phyloP scores from a whole-genome alignment of 805 yeast genomes.

The Pichia exigua region DNA sequence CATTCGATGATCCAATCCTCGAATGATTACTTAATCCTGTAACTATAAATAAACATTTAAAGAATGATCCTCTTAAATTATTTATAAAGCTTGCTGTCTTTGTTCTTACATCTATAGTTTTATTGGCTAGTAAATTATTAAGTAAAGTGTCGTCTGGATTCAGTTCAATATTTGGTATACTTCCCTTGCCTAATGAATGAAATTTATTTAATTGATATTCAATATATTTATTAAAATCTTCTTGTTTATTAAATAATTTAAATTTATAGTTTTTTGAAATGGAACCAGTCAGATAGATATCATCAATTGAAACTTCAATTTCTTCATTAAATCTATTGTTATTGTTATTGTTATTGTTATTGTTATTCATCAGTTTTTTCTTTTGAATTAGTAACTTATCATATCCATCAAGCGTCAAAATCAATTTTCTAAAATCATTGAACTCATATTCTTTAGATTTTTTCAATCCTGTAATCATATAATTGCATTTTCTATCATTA shows the following conservation, averaged over 20 bases:
- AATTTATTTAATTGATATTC: slow-evolving; percentile 4
- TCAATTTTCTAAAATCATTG: neutral
- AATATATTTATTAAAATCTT: slow-evolving; percentile 10
- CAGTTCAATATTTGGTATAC: neutral
- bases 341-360: neutral
- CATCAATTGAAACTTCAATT: slow-evolving; percentile 3
- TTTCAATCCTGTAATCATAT: slow-evolving; percentile 14
- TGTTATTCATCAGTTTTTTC: neutral
- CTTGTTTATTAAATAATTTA: slow-evolving; percentile 12
- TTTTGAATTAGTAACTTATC: slow-evolving; percentile 4
- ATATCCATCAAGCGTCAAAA: slow-evolving; percentile 12
- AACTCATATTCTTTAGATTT: neutral
- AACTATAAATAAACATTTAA: slow-evolving; percentile 10
- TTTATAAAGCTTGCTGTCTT: neutral
- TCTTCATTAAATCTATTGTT: neutral
- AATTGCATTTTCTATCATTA: slow-evolving; percentile 2
- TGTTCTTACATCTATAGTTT: neutral
- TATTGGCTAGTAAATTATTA: neutral
- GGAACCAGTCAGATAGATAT: slow-evolving; percentile 8
- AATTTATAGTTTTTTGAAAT: slow-evolving; percentile 5
- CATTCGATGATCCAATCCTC: neutral
- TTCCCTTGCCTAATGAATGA: neutral
- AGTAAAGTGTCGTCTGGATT: slow-evolving; percentile 1
- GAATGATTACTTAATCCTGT: slow-evolving; percentile 5
- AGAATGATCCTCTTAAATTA: slow-evolving; percentile 5